Base-by-base conservation (phyloP, 1,139 yeast species). In the Geotrichum reessii region DNA sequence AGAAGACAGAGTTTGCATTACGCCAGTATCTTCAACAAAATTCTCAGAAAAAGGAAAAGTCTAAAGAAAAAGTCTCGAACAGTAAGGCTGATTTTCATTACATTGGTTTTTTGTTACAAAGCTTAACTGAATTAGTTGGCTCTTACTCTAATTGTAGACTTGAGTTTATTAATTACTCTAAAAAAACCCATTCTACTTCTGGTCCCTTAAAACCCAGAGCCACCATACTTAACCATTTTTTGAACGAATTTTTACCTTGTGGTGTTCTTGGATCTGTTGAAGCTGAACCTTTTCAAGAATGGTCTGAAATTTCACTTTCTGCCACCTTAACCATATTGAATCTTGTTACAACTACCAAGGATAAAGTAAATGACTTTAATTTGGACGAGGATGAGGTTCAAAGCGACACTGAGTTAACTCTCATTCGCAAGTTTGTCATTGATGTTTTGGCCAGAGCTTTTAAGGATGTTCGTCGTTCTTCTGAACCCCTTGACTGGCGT, bases 141-240 rank as follows among this genome's bases (percentile, higher is more conserved):
- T 87, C 96, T 1, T 92, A 91, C 71, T 86, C 86, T 64, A 84
- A 83, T 62, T 83, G 93, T 61, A 92, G 92, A 69, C 78, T 87
- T 57, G 97, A 90, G 66, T 87, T 92, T 67, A 75, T 92, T 59
- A 85, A 92, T 0, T 91, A 81, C 66, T 84, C 93, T 2, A 86
- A 84, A 68, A 83, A 83, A 71, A 72, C 75, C 54, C 69, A 53
- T 59, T 12, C 62, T 58, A n/a, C 60, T 22, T 37, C 59, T 37
- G 58, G 73, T 22, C 52, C 64, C 12, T 61, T 73, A 62, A 83
- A 81, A 64, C 93, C 96, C 1, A 78, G 93, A 46, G 78, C 91
- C 0, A 86, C 95, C 0, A 85, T 95, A 0, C 74, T 91, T 63
- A 87, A 89, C 67, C 84, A 87, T 65, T 80, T 91, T 62, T 72